Evolutionary conservation across 208 protist species (phyloP), one percentile per base, ranked within the genome.

Genomic region (Angomonas deanei): DNA sequence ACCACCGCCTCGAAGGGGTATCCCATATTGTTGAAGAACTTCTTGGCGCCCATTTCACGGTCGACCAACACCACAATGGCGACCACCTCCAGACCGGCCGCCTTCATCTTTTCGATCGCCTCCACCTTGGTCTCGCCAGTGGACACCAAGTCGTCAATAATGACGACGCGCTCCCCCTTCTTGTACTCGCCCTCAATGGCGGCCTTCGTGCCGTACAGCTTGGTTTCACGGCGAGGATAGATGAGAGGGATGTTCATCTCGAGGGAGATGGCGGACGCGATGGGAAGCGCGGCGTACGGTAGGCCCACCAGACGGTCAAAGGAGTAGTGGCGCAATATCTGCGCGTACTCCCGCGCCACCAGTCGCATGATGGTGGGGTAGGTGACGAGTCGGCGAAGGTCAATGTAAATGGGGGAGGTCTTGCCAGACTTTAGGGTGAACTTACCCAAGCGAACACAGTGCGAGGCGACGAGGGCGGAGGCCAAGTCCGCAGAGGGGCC

Each of bases 391-490:
- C 93, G 87, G 52, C 97, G 82, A 5, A 98, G 83, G 74, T 98
- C 97, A 10, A 98, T 86, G 76, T 98, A 98, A 58, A 98, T 96
- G 24, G 96, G 96, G 32, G 94, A 98, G 28, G 69, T 90, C 46
- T 97, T 94, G 34, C 97, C 97, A 11, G 83, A 95, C 72, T 98
- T 98, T 57, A 98, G 82, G 30, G 85, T 98, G 78, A 98, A 98
- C 48, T 86, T 73, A 42, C 97, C 97, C 70, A 98, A 97, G 72
- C 96, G 92, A 27, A 97, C 91, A 71, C 82, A 94, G 42, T 82
- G 72, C 6, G 88, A 92, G 15, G 72, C 64, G 13, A 94, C 88
- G 15, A 94, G 81, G 26, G 84, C 82, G n/a, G 53, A 58, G 4
- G 88, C 88, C 24, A 94, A 69, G 21, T 82, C 80, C 19, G 52